These are phyloP conservation scores for Cercospora brassicicola DNA, from an alignment of 2,329 filamentous ascomycete species.

Conservation along the genomic window DNA sequence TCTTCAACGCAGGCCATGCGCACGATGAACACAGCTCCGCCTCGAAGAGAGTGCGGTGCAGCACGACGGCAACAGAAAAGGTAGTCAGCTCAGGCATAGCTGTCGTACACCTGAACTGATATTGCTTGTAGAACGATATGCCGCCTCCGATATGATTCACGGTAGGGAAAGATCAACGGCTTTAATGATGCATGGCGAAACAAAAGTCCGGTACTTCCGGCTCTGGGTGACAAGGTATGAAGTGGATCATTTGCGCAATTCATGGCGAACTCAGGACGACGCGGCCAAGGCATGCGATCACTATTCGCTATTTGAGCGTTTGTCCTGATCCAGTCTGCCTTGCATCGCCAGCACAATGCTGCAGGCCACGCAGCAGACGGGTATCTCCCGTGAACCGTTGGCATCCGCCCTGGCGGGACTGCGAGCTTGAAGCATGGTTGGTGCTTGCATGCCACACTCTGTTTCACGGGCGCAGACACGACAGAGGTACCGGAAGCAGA, in stretches of 20 bases:
- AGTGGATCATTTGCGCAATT: background rate
- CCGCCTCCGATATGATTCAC: background rate
- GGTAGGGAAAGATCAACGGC: background rate
- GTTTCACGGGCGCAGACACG: slow-evolving; percentile 5
- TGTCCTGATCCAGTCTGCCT: slow-evolving; percentile 1
- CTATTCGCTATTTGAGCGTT: background rate
- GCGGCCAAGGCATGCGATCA: background rate
- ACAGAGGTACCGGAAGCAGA: slow-evolving; percentile 1
- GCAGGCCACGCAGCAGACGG: background rate
- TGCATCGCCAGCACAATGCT: background rate
- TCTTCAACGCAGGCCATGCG: background rate
- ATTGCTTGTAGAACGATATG: background rate
- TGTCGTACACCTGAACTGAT: slow-evolving; percentile 8
- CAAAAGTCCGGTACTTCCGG: background rate
- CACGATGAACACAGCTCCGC: background rate
- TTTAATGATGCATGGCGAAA: background rate
- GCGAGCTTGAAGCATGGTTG: slow-evolving; percentile 7
- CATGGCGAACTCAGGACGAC: background rate
- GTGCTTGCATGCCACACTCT: slow-evolving; percentile 13
- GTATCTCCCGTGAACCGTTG: background rate
- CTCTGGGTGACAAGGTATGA: background rate
- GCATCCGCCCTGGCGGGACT: background rate
- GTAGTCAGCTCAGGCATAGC: slow-evolving; percentile 11
- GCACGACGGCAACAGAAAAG: background rate
- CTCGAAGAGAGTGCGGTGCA: background rate